Evolutionary conservation across 352 stramenopile species (phyloP), one percentile per base, ranked within the genome.

Genomic region (Phytophthora crassamura): DNA sequence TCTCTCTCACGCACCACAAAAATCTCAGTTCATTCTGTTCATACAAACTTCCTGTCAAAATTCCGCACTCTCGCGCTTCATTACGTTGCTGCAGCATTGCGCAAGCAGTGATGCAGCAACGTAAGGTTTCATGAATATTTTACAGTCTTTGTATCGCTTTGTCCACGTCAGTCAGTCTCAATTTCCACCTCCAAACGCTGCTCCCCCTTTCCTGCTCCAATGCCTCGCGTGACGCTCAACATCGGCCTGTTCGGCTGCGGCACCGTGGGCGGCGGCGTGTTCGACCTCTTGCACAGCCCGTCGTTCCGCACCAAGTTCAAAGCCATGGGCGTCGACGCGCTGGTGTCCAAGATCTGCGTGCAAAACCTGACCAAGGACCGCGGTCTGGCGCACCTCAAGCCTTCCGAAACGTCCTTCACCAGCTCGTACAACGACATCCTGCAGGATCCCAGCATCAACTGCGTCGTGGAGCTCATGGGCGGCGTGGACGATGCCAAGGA

Each of bases 381-480:
- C 51, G 75, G 93, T 34, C 64, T 94, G 64, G 66, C 77, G 60
- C 71, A 83, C 62, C 76, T 95, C 32, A 76, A 72, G 15, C 30
- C 74, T 9, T 62, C 67, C 16, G 71, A 78, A 40, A 84, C 71
- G 2, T 75, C 69, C 34, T 84, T 94, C 67, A 94, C 84, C 14
- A 79, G 71, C 43, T 89, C 52, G 58, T 91, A 91, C 73, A 64
- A 70, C 47, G 86, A 94, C 57, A 98, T 98, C 59, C 65, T 99
- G 9, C 73, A 97, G 30, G 96, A 99, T 80, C 45, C 78, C 40
- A 83, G 54, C 36, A 98, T 99, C 65, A 98, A 99, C 76, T 97
- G 96, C 67, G 80, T 99, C 16, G 87, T 99, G 30, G 96, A 99
- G 78, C 89, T 98, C 63, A 99, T 98, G 87, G 97, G 96, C 56